Evolutionary conservation across 345 rosid genomes (phyloP).

Genomic region (Arabis alpina): DNA sequence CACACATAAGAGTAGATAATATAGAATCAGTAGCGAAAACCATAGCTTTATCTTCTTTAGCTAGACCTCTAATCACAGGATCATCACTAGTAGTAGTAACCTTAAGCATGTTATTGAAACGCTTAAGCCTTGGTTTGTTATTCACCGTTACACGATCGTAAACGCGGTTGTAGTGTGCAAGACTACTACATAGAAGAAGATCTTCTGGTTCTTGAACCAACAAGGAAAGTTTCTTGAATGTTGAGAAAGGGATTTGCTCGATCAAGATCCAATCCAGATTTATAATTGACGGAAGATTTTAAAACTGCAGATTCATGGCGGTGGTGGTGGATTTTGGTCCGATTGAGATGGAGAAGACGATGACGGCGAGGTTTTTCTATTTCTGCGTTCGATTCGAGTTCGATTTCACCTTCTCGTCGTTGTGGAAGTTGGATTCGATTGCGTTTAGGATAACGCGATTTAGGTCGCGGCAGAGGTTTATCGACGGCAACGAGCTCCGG

Average conservation of each 20-base stretch:
- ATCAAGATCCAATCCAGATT: conserved; percentile 98
- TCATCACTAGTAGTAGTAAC: too few relatives aligned
- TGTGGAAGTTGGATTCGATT: conserved; percentile 79
- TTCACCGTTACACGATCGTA: conserved; percentile 81
- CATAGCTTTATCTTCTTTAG: conserved; percentile 90
- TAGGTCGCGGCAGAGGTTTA: conserved; percentile 81
- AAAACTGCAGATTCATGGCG: conserved; percentile 83
- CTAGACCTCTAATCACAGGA: conserved; percentile 81
- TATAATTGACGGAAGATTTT: conserved; percentile 83
- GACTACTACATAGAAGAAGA: conserved; percentile 69
- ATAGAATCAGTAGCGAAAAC: conserved; percentile 91
- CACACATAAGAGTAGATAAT: conserved; percentile 81
- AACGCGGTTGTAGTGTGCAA: conserved; percentile 72
- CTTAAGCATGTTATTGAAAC: conserved; percentile 89
- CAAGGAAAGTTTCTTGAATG: conserved; percentile 79
- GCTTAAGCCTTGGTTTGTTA: conserved; percentile 77
- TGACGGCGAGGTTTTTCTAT: too few relatives aligned
- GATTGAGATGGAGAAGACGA: too few relatives aligned
- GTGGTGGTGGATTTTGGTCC: conserved; percentile 57
- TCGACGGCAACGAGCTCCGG: too few relatives aligned
- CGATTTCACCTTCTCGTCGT: conserved; percentile 77
- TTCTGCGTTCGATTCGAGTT: conserved; percentile 70
- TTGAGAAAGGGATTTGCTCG: conserved; percentile 87
- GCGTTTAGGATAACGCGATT: conserved; percentile 72
- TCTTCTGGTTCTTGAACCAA: conserved; percentile 83